Evolutionary conservation across 352 stramenopile species (phyloP).

Genomic region (Phytopythium kandeliae): DNA sequence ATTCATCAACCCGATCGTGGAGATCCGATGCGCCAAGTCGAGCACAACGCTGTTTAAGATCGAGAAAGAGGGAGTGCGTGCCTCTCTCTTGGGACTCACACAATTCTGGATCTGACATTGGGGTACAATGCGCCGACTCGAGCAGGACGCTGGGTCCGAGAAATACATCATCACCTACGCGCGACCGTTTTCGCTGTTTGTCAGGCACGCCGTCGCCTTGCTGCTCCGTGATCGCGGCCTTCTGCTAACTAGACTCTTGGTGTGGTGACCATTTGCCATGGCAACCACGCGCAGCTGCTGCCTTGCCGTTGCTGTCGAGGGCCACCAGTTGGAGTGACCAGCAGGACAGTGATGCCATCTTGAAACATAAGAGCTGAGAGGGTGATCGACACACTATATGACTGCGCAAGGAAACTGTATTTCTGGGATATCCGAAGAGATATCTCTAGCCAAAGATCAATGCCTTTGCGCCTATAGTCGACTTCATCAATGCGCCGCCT

Average conservation of each 20-base stretch:
- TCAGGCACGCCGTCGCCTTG: slow-evolving; percentile 37
- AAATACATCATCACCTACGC: slow-evolving; percentile 82
- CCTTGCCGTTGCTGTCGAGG: slow-evolving; percentile 62
- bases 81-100: neutral
- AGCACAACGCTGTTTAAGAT: slow-evolving; percentile 74
- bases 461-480: too few relatives aligned
- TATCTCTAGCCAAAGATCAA: too few relatives aligned
- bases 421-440: too few relatives aligned
- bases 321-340: slow-evolving; percentile 45
- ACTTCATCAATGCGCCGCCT: neutral
- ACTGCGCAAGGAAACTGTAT: too few relatives aligned
- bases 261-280: neutral
- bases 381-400: too few relatives aligned
- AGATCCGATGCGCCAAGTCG: slow-evolving; percentile 58
- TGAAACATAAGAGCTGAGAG: neutral
- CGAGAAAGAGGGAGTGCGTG: slow-evolving; percentile 70
- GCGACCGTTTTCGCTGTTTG: slow-evolving; percentile 70
- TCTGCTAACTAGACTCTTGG: neutral
- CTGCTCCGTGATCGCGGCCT: too few relatives aligned
- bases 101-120: too few relatives aligned
- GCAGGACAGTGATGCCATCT: neutral
- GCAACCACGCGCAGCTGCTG: slow-evolving; percentile 41
- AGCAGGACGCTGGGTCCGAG: slow-evolving; percentile 50
- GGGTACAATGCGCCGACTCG: neutral
- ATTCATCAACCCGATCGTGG: slow-evolving; percentile 77